Percentiles rank a stretch among this genome's conserved stretches.
Conservation (phyloP, 148 eudicot species). For the Persicaria maculosa region DNA sequence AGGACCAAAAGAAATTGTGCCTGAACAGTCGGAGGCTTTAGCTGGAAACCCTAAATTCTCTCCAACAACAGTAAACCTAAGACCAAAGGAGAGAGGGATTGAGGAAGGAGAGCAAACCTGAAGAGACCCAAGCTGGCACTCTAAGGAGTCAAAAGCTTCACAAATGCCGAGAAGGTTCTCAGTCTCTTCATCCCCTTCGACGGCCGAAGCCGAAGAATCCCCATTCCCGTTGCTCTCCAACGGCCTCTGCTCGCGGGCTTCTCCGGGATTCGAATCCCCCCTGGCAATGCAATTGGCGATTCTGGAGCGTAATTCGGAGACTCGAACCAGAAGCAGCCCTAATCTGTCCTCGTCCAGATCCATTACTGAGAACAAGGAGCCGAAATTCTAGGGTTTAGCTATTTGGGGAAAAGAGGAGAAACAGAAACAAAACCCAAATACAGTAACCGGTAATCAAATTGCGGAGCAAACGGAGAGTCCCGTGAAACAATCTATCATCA, state of each 20-base stretch:
- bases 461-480: conserved; percentile 6
- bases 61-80: neutral
- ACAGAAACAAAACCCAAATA: neutral
- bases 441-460: neutral
- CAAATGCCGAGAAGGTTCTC: conserved; percentile 67
- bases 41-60: conserved; percentile 9
- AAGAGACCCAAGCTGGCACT: conserved; percentile 65
- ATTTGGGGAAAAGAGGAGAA: neutral
- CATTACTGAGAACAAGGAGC: conserved; percentile 12
- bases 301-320: conserved; percentile 64
- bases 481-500: conserved; percentile 2
- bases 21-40: neutral
- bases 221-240: neutral
- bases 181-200: conserved; percentile 24
- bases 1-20: neutral
- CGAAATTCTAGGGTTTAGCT: conserved; percentile 1
- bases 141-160: conserved; percentile 74
- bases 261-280: neutral
- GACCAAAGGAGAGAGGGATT: neutral
- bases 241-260: neutral
- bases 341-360: conserved; percentile 68
- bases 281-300: conserved; percentile 56
- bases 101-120: conserved; percentile 38
- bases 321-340: conserved; percentile 58
- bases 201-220: conserved; percentile 16